Percentiles rank a stretch among this genome's conserved stretches.
Evolutionary conservation across 2,329 filamentous ascomycete genomes (phyloP).

Genomic region (Exophiala xenobiotica): DNA sequence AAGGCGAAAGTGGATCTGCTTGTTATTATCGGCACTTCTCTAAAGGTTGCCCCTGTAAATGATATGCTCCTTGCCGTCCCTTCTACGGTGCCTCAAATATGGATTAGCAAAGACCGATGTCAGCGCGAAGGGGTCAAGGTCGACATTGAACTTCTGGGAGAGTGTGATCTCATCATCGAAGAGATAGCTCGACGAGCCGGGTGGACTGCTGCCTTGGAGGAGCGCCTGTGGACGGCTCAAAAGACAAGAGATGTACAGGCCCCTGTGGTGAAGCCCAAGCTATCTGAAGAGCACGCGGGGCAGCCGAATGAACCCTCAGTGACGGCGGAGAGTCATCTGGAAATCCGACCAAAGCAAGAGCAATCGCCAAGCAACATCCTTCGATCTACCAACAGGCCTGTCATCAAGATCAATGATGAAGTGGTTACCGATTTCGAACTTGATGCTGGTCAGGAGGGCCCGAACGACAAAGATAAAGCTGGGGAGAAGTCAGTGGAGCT

Average conservation of each 20-base stretch:
- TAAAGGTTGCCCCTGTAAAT: conserved; percentile 93
- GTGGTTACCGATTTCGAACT: neutral
- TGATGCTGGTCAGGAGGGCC: neutral
- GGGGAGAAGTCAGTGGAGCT: neutral
- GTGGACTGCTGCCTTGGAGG: conserved; percentile 54
- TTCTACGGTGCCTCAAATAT: conserved; percentile 80
- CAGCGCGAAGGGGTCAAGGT: conserved; percentile 75
- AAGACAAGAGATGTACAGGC: conserved; percentile 1
- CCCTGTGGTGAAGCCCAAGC: neutral
- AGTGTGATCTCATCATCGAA: conserved; percentile 85
- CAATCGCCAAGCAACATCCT: too few species aligned
- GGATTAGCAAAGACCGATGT: conserved; percentile 54
- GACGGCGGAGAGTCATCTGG: neutral
- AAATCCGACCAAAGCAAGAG: neutral
- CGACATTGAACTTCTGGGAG: conserved; percentile 92
- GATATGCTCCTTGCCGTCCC: conserved; percentile 83
- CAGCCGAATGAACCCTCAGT: neutral
- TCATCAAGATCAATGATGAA: conserved; percentile 12
- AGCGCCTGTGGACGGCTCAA: conserved; percentile 16
- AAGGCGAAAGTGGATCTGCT: conserved; percentile 79
- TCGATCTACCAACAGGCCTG: too few species aligned
- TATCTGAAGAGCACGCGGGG: neutral
- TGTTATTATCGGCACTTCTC: conserved; percentile 90
- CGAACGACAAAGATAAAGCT: neutral
- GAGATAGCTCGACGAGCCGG: conserved; percentile 80